A percentile compares a stretch with the other conserved stretches of the same genome.
These are phyloP conservation scores for Pseudocercospora fijiensis DNA, from an alignment of 2,329 filamentous ascomycete genomes.

Conservation along the genomic window DNA sequence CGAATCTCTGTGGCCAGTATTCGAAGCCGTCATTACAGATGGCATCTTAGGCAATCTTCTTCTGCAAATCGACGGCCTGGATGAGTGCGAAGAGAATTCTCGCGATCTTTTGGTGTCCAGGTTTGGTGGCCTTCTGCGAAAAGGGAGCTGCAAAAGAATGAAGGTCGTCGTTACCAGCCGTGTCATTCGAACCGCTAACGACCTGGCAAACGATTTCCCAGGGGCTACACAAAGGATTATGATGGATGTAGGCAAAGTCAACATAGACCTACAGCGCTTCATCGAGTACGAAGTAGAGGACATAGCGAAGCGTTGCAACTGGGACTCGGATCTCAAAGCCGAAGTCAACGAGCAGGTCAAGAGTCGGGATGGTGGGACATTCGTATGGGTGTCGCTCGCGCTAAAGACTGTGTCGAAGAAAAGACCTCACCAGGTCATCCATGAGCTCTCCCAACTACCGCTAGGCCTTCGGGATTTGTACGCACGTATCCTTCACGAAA, in stretches of 20 bases:
- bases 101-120: neutral
- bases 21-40: neutral
- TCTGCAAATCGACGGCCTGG: conserved; percentile 4
- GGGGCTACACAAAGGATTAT: neutral
- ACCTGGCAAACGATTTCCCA: neutral
- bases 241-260: neutral
- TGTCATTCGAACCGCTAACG: neutral
- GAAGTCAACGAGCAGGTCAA: neutral
- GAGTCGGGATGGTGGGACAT: neutral
- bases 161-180: neutral
- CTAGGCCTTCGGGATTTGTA: neutral
- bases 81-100: neutral
- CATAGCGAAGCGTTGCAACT: neutral
- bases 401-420: neutral
- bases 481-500: neutral
- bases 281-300: neutral
- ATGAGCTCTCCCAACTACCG: neutral
- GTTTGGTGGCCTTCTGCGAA: neutral
- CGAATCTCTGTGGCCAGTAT: neutral
- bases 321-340: neutral
- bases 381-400: conserved; percentile 1
- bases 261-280: neutral
- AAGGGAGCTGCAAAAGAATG: neutral
- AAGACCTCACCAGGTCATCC: neutral
- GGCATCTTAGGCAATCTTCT: neutral